phyloP scores from a whole-genome alignment of 2,329 filamentous ascomycete species.

The Aspergillus neotritici region DNA sequence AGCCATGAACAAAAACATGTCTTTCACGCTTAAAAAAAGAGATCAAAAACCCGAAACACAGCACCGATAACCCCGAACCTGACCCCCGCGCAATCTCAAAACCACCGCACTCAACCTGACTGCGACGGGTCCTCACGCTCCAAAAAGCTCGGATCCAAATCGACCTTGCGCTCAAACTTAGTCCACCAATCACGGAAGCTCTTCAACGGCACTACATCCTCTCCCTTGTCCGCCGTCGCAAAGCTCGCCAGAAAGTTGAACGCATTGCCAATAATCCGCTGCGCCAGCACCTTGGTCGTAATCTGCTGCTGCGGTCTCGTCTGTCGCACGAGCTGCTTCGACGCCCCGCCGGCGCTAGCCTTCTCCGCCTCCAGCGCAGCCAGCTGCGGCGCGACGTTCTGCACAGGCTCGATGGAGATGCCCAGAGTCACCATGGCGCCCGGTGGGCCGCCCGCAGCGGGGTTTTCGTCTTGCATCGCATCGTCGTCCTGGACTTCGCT shows the following conservation, averaged over 20 bases:
- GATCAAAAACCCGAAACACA: background rate
- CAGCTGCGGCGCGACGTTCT: constrained; percentile 65
- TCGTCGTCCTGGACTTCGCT: constrained; percentile 34
- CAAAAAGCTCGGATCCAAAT: constrained; percentile 80
- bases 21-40: background rate
- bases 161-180: constrained; percentile 85
- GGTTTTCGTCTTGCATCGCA: constrained; percentile 46
- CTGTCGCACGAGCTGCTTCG: constrained; percentile 26
- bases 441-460: constrained; percentile 16
- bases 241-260: constrained; percentile 95
- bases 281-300: constrained; percentile 73
- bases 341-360: constrained; percentile 15
- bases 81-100: background rate
- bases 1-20: background rate
- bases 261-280: constrained; percentile 91
- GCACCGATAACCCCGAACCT: background rate
- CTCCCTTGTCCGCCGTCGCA: constrained; percentile 60
- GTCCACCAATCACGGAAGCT: constrained; percentile 97
- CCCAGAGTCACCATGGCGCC: constrained; percentile 64
- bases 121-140: constrained; percentile 58
- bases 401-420: constrained; percentile 71
- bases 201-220: constrained; percentile 87
- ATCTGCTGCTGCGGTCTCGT: constrained; percentile 38
- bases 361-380: constrained; percentile 47
- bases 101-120: constrained; percentile 9